phyloP scores from a whole-genome alignment of 2,329 filamentous ascomycete species.

The Paradendryphiella salina region DNA sequence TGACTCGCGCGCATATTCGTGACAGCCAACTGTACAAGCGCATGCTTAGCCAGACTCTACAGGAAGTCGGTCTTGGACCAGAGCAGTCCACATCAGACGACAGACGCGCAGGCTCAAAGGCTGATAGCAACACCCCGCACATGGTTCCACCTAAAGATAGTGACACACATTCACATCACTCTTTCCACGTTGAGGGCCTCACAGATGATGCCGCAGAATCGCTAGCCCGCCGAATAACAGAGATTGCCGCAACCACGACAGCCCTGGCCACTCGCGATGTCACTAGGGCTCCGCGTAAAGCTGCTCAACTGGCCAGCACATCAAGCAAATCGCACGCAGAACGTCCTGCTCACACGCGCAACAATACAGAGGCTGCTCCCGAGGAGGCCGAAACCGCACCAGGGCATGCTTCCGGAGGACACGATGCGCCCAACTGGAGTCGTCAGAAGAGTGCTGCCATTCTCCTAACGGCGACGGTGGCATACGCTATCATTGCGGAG shows the following conservation, averaged over 20 bases:
- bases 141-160: conserved; percentile 43
- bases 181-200: conserved; percentile 63
- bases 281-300: conserved; percentile 57
- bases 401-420: conserved; percentile 61
- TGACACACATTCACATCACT: conserved; percentile 50
- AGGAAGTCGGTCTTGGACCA: conserved; percentile 71
- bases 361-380: conserved; percentile 56
- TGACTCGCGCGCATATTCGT: conserved; percentile 65
- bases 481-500: conserved; percentile 97
- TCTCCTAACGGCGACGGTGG: conserved; percentile 80
- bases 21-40: conserved; percentile 91
- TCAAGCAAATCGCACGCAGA: conserved; percentile 43
- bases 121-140: conserved; percentile 40
- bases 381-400: conserved; percentile 48
- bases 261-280: conserved; percentile 83
- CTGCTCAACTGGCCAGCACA: conserved; percentile 49
- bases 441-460: conserved; percentile 88
- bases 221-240: conserved; percentile 83
- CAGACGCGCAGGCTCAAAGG: conserved; percentile 27
- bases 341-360: conserved; percentile 46
- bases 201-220: conserved; percentile 80
- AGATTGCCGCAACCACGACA: conserved; percentile 90
- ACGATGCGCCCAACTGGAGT: conserved; percentile 99
- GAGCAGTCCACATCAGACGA: conserved; percentile 55
- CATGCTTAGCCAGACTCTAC: conserved; percentile 86